phyloP scores from a whole-genome alignment of 805 yeast genomes.

The Yamadazyma ubonensis region DNA sequence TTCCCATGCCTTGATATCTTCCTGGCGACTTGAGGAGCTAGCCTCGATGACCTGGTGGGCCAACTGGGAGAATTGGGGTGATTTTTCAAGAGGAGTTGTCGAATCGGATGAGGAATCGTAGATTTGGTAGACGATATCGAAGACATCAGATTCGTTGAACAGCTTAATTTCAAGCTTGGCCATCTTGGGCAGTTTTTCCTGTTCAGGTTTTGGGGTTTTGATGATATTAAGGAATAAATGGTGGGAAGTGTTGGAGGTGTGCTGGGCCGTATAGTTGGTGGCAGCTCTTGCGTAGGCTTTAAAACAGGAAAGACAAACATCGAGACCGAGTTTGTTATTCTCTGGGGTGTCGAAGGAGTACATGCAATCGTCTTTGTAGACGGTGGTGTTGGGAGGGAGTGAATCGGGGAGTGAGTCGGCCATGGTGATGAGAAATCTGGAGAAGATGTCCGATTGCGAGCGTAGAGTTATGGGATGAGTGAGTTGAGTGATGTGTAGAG shows the following conservation, averaged over 20 bases:
- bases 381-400: constrained; percentile 9
- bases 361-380: constrained; percentile 85
- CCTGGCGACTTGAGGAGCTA: constrained; percentile 55
- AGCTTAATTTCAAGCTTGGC: constrained; percentile 68
- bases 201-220: constrained; percentile 48
- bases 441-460: not conserved
- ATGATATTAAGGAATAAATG: constrained; percentile 56
- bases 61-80: constrained; percentile 25
- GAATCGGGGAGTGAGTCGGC: too few species aligned
- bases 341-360: constrained; percentile 75
- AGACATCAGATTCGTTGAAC: constrained; percentile 60
- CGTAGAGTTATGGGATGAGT: not conserved
- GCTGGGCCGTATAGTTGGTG: constrained; percentile 55
- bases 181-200: constrained; percentile 41
- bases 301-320: constrained; percentile 72
- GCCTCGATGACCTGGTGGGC: constrained; percentile 52
- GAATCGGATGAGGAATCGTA: constrained; percentile 38
- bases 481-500: not conserved
- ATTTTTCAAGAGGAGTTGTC: constrained; percentile 21
- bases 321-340: constrained; percentile 53
- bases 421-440: constrained; percentile 1
- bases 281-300: constrained; percentile 59
- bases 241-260: constrained; percentile 53
- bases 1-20: constrained; percentile 90
- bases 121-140: constrained; percentile 43